Percentiles rank a stretch among this genome's conserved stretches.
phyloP scores from a whole-genome alignment of 768 basidiomycete species.

The Tulasnella sp. region DNA sequence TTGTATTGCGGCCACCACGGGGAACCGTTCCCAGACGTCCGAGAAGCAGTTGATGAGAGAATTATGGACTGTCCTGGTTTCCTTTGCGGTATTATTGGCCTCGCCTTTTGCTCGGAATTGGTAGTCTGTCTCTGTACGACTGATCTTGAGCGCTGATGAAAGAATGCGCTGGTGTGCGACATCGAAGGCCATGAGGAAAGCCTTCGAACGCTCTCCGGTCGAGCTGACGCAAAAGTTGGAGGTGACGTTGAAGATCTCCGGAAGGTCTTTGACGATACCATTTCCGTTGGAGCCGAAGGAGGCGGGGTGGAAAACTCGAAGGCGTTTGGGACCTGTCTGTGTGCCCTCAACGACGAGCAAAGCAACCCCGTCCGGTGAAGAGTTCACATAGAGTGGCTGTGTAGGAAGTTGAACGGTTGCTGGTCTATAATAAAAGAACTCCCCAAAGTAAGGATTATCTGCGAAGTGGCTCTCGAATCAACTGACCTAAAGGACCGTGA shows the following conservation, averaged over 20 bases:
- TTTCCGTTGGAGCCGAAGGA: slow-evolving; percentile 51
- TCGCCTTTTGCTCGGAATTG: slow-evolving; percentile 49
- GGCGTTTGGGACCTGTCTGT: slow-evolving; percentile 16
- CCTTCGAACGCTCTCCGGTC: slow-evolving; percentile 42
- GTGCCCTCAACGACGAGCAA: slow-evolving; percentile 40
- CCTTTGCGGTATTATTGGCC: not conserved
- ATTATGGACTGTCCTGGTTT: slow-evolving; percentile 7
- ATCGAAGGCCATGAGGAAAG: slow-evolving; percentile 48
- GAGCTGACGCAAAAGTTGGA: slow-evolving; percentile 45
- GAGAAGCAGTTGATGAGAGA: slow-evolving; percentile 24
- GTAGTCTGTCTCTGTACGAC: slow-evolving; percentile 54
- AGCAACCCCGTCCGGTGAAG: slow-evolving; percentile 57
- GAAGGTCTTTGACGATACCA: slow-evolving; percentile 46
- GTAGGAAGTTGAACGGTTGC: slow-evolving; percentile 44
- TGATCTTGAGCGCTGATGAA: slow-evolving; percentile 52
- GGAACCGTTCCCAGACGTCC: slow-evolving; percentile 29
- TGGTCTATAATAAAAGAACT: slow-evolving; percentile 42
- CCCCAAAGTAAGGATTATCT: not conserved
- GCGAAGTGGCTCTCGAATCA: not conserved
- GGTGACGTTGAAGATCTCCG: slow-evolving; percentile 28
- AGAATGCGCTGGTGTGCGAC: slow-evolving; percentile 37
- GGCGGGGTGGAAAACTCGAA: slow-evolving; percentile 53
- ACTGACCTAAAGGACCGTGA: slow-evolving; percentile 54
- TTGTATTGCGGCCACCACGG: slow-evolving; percentile 25
- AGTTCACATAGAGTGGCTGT: slow-evolving; percentile 42